These are phyloP conservation scores for Marasmius tenuissimus DNA, from an alignment of 1,284 basidiomycete genomes.

Conservation along the genomic window DNA sequence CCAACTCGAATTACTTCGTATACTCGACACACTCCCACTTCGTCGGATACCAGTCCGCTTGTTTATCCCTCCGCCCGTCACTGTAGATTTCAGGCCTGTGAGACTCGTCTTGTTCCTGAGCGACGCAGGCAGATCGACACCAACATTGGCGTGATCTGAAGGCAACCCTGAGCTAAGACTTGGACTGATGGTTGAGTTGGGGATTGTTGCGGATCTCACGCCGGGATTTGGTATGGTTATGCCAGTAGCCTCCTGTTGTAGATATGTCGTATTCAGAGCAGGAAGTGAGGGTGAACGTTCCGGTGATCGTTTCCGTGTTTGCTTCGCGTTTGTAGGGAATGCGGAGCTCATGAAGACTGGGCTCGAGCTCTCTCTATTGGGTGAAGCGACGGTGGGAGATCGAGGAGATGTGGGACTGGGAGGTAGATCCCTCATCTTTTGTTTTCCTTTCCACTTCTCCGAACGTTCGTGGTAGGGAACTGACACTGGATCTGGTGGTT, in stretches of 20 bases:
- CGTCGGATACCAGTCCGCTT: background rate
- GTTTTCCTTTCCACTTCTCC: slow-evolving; percentile 1
- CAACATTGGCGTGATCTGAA: background rate
- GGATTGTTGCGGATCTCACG: background rate
- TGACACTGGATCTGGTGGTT: background rate
- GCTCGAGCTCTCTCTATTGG: background rate
- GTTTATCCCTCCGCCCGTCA: background rate
- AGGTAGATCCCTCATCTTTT: background rate
- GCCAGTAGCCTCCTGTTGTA: background rate
- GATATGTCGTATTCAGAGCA: background rate
- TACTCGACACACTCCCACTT: background rate
- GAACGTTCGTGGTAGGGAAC: background rate
- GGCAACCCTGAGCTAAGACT: background rate
- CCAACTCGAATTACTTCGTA: background rate
- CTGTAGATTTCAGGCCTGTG: background rate
- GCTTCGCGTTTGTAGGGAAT: background rate
- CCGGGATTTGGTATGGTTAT: background rate
- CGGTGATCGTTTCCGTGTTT: background rate
- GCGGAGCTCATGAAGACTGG: background rate
- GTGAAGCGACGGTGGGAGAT: background rate
- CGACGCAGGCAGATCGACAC: background rate
- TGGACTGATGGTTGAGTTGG: background rate
- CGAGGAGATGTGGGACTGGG: background rate
- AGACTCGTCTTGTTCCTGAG: background rate
- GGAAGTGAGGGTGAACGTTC: background rate